Base-by-base conservation (phyloP, 2,329 filamentous ascomycete species). In the Neonectria hederae region DNA sequence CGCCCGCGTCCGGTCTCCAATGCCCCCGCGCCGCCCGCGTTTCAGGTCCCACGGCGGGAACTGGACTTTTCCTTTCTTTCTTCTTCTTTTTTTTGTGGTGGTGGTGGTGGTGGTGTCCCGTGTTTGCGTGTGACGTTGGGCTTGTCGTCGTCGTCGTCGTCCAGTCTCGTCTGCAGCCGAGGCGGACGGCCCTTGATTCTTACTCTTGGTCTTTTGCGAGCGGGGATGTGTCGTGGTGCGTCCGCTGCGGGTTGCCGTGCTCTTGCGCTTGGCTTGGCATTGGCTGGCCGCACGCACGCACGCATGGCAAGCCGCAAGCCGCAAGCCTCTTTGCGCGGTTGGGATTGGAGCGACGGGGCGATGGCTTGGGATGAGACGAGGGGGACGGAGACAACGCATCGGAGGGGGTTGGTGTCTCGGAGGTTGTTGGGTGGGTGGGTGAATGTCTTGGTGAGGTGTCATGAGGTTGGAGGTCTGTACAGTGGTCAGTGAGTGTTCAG, bases 121-220 rank as follows among this genome's bases (percentile, higher is more conserved):
- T 35, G 4, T 10, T 13, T 51, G 46, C 14, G 43, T 46, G 22
- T 19, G 42, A 45, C 43, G 21, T 30, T 35, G 28, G 7, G 28
- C 28, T 28, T 28, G n/a, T 28, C n/a, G 14, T 24, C 14, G 21
- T 9, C 9, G 35, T 21, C 35, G 35, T 38, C n/a, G 26, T 5
- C 7, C 6, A 26, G 51, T 61, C 55, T 61, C 58, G 54, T 55
- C 58, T 61, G 58, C 58, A 54, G 49, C 30, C 30, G 40, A 42
- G 10, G 49, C 58, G 51, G 58, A 60, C 52, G 58, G 13, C 5
- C 32, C 32, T 6, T 38, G 14, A 17, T n/a, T 38, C 14, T 38
- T 8, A n/a, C 14, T 14, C 5, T 38, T 38, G 4, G 11, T 32
- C 13, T 32, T 13, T 32, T 11, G 3, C 3, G 10, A 8, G 28